Percentiles rank a stretch among this genome's conserved stretches.
phyloP scores from a whole-genome alignment of 164 flowering plant species.

The Pachysandra terminalis region DNA sequence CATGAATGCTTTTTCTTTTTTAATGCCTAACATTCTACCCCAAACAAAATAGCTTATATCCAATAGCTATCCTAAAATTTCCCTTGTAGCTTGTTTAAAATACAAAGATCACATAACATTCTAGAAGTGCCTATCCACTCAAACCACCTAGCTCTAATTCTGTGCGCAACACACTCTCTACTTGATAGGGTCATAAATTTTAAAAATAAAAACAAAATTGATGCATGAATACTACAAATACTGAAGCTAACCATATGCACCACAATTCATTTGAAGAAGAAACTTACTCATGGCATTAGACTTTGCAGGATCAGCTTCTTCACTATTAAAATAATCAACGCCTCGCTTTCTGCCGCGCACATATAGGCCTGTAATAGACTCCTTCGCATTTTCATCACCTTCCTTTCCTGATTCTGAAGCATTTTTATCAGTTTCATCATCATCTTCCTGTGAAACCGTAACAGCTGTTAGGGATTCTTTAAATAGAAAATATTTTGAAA shows the following conservation, averaged over 20 bases:
- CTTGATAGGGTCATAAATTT: too few relatives aligned
- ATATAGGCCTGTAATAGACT: constrained; percentile 20
- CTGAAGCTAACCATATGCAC: not conserved
- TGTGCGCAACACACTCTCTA: too few relatives aligned
- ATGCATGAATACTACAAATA: not conserved
- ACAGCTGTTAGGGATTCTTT: not conserved
- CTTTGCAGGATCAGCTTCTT: constrained; percentile 64
- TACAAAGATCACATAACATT: too few relatives aligned
- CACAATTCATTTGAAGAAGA: not conserved
- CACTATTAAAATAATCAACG: constrained; percentile 63
- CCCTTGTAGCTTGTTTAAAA: too few relatives aligned
- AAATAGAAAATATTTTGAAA: not conserved
- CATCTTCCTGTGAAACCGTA: constrained; percentile 41
- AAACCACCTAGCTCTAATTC: too few relatives aligned
- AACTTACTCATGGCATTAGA: constrained; percentile 81
- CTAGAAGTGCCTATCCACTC: too few relatives aligned
- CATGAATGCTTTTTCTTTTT: too few relatives aligned
- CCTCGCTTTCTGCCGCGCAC: constrained; percentile 36
- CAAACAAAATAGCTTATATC: too few relatives aligned
- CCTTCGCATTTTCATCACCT: constrained; percentile 13
- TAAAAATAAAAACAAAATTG: not conserved
- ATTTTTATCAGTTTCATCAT: constrained; percentile 27
- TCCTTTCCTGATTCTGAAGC: constrained; percentile 24
- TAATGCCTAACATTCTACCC: too few relatives aligned
- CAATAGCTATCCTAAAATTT: too few relatives aligned